Evolutionary conservation across 1,284 basidiomycete genomes (phyloP), one percentile per base, ranked within the genome.

Genomic region (Tausonia pullulans): DNA sequence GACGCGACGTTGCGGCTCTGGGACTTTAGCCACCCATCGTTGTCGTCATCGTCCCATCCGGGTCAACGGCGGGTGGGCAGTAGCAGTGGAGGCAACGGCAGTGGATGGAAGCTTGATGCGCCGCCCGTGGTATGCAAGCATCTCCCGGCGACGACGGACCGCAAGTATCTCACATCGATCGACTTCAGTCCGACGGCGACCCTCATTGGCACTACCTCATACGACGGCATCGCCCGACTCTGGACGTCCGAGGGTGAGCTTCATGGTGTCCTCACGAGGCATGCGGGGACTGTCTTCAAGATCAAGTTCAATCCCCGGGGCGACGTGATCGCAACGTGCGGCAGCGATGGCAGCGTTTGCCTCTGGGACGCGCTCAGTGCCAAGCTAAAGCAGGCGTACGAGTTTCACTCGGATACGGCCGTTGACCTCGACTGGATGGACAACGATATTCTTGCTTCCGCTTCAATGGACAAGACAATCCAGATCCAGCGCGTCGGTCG

Each of bases 231-330:
- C 43, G 65, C 61, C 8, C 56, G 65, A 10, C 53, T 66, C 4
- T 66, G 65, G 65, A 66, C 65, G 5, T 45, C 65, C 5, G 55
- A 66, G 51, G 65, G 65, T n/a, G 65, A 66, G 55, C 61, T 66
- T 2, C 65, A 66, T 53, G 65, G 61, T 44, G 65, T 66, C 5
- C 44, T 66, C 44, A 66, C 65, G 0, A 57, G 65, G 11, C 65
- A 66, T 44, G 62, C 65, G 10, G 65, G 65, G 2, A 51, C 65
- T 39, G 60, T 66, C 57, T 66, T 66, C 48, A 60, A 58, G 44
- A 51, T 66, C 40, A 62, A 62, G 45, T 66, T 66, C 46, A 66
- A 66, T 16, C 61, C 65, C 6, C 53, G 52, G 16, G 65, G 65
- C 4, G 50, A 39, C 43, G 16, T 66, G 9, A 48, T 66, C 16